Base-by-base conservation (phyloP, 345 rosid species). In the Cochlearia excelsa region DNA sequence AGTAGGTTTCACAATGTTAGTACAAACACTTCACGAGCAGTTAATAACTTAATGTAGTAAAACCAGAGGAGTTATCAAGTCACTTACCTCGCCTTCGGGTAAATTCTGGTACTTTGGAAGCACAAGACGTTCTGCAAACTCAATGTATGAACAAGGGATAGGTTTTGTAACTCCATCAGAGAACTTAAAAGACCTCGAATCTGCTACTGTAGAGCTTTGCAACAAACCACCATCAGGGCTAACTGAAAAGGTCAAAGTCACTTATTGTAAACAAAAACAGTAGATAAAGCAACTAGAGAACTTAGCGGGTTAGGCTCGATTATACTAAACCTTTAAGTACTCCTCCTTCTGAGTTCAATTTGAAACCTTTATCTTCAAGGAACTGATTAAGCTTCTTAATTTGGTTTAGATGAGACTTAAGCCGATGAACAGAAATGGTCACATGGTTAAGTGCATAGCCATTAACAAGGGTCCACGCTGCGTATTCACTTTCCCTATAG, bases 391-490 rank as follows among this genome's bases (percentile, higher is more conserved):
- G 81, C 70, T 61, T 73, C 55, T 77, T 77, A 66, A 86, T 83
- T 35, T 66, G 69, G 71, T 75, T 76, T 72, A 92, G 67, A 46
- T 76, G 82, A 51, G 93, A 88, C 64, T 83, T 83, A 64, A 92
- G 85, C 57, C 63, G 82, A 71, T 92, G 97, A 30, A 78, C 72
- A 7, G 98, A 88, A 51, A 92, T 86, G 0, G 98, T 84, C 4
- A 88, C 94, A 68, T 92, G 98, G 79, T 92, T 92, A 46, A 92
- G 78, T 1, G 95, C 93, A 78, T 86, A 88, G 9, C 98, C 98
- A 76, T 92, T 88, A 46, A 82, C 97, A 34, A 92, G 93, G 26
- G 97, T 92, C 96, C 98, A 92, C 42, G 98, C 98, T 71, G 98
- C 96, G 71, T 88, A 88, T 75, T 91, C 98, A 71, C 96, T 91